Evolutionary conservation across 169 alveolate genomes (phyloP).

Genomic region (Toxoplasma gondii): DNA sequence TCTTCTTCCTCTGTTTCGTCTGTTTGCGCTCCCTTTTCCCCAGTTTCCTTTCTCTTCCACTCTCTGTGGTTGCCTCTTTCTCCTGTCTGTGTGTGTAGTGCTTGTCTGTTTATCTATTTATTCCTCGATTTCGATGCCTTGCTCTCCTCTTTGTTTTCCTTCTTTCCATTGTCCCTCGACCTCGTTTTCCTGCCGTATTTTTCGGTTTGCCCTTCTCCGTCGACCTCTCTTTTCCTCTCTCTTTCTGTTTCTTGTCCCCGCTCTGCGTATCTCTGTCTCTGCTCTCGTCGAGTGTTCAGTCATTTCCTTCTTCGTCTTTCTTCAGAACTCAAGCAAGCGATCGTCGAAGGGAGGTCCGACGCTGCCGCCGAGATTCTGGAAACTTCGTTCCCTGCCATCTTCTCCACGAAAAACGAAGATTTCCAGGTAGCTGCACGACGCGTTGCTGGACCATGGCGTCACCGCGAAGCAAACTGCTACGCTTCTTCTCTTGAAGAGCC

Average conservation of each 20-base stretch:
- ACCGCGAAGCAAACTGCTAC: no score
- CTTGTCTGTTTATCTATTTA: no score
- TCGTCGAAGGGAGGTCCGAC: neutral
- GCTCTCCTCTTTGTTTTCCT: neutral
- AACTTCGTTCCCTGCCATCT: neutral
- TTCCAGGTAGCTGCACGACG: neutral
- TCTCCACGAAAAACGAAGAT: neutral
- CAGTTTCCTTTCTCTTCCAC: no score
- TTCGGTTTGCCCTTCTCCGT: no score
- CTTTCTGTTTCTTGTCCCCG: neutral
- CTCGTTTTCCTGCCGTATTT: neutral
- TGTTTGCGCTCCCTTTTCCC: no score
- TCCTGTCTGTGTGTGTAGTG: no score
- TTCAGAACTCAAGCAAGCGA: conserved; percentile 4
- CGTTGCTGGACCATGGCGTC: no score
- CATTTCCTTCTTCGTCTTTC: neutral
- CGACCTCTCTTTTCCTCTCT: no score
- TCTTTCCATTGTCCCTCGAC: neutral
- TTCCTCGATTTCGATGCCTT: no score
- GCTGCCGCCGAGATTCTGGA: neutral
- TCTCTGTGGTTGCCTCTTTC: neutral
- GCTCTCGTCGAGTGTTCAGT: neutral
- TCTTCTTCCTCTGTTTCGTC: no score
- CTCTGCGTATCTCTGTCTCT: no score
- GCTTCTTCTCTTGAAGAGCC: no score